Percentiles rank a stretch among this genome's conserved stretches.
phyloP scores from a whole-genome alignment of 345 rosid genomes.

The Geranium brycei region DNA sequence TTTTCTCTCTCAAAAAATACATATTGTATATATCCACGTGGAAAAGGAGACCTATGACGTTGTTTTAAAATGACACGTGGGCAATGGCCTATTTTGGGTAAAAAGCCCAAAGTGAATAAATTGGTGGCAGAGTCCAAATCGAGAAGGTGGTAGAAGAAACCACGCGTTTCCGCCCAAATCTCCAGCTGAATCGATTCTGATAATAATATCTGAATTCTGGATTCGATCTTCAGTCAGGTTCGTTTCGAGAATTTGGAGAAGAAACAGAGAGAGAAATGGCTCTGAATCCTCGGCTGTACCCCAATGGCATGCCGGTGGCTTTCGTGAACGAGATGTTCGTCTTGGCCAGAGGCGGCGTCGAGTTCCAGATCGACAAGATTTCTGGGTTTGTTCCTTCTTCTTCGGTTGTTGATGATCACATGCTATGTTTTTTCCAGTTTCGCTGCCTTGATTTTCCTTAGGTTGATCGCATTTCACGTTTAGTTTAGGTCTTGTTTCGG shows the following conservation, averaged over 20 bases:
- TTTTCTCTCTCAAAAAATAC: too few relatives aligned
- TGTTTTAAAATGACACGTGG: neutral
- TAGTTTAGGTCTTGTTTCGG: too few relatives aligned
- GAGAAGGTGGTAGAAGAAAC: neutral
- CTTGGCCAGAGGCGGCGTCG: constrained; percentile 76
- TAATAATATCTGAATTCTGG: neutral
- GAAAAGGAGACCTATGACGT: too few relatives aligned
- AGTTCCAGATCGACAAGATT: constrained; percentile 76
- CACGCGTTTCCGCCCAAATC: neutral
- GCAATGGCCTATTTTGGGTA: neutral
- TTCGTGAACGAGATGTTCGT: constrained; percentile 72
- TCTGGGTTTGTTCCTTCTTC: constrained; percentile 38
- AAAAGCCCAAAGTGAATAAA: neutral
- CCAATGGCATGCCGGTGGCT: constrained; percentile 72
- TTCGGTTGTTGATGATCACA: neutral
- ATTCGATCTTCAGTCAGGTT: neutral
- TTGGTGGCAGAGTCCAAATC: neutral
- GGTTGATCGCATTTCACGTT: too few relatives aligned
- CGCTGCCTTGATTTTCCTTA: neutral
- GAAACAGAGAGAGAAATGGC: constrained; percentile 37
- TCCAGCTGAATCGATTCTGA: neutral
- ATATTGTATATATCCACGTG: too few relatives aligned
- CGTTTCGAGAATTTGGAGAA: too few relatives aligned
- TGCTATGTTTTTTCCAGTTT: neutral
- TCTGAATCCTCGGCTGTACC: constrained; percentile 67